A percentile compares a stretch with the other conserved stretches of the same genome.
phyloP scores from a whole-genome alignment of 352 stramenopile species.

The Phytophthora pseudosyringae region DNA sequence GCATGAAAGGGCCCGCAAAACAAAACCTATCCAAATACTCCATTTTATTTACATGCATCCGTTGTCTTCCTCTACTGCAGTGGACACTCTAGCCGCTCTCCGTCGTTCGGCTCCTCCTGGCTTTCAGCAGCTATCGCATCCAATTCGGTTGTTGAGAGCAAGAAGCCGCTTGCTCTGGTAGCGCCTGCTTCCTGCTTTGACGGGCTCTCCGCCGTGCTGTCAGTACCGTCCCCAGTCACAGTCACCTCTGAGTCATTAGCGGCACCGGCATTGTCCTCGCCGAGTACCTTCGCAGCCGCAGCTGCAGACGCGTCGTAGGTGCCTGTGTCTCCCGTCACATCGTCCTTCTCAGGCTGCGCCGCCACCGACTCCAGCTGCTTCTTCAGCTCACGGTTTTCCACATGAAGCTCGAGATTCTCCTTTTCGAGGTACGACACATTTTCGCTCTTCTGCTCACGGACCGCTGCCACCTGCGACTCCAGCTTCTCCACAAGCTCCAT shows the following conservation, averaged over 20 bases:
- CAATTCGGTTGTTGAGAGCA: constrained; percentile 43
- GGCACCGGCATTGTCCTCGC: constrained; percentile 7
- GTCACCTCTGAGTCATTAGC: constrained; percentile 13
- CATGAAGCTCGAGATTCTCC: constrained; percentile 69
- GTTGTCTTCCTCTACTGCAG: constrained; percentile 48
- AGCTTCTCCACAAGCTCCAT: constrained; percentile 50
- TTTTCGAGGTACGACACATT: constrained; percentile 71
- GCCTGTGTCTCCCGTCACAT: constrained; percentile 20
- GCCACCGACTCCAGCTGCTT: constrained; percentile 45
- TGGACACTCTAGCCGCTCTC: constrained; percentile 43
- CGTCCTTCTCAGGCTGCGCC: constrained; percentile 15
- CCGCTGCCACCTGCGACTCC: constrained; percentile 36
- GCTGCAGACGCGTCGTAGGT: constrained; percentile 38
- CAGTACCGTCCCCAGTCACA: background rate
- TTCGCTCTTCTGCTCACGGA: constrained; percentile 39
- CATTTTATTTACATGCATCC: constrained; percentile 17
- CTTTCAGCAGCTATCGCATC: constrained; percentile 26
- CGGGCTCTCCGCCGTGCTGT: background rate
- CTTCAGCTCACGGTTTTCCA: constrained; percentile 66
- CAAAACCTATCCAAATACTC: background rate
- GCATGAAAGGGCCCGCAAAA: too few relatives aligned
- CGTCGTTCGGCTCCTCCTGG: constrained; percentile 42
- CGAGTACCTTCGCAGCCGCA: constrained; percentile 32
- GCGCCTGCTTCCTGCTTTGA: background rate
- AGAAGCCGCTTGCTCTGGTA: constrained; percentile 38